These are phyloP conservation scores for Fusarium sacchari DNA, from an alignment of 2,329 filamentous ascomycete genomes.

Conservation along the genomic window DNA sequence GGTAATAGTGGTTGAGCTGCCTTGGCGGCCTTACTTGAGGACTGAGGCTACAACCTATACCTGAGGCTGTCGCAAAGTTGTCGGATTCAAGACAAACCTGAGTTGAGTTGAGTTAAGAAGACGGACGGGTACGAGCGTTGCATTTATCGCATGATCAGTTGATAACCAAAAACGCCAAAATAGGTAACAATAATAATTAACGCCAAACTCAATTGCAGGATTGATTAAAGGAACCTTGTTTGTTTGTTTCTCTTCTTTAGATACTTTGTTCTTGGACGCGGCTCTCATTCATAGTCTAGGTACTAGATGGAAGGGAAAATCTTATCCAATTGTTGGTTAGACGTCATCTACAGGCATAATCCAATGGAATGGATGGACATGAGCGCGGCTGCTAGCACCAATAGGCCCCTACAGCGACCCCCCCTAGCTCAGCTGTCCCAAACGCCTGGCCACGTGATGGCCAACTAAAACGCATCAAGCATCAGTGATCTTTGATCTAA, in stretches of 20 bases:
- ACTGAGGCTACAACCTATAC: neutral
- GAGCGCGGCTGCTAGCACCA: conserved; percentile 31
- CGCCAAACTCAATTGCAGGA: neutral
- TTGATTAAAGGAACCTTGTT: neutral
- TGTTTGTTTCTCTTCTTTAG: neutral
- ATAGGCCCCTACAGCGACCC: conserved; percentile 6
- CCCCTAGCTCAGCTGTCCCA: neutral
- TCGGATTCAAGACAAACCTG: conserved; percentile 13
- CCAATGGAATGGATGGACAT: conserved; percentile 1
- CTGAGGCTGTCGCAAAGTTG: conserved; percentile 2
- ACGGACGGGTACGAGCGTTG: conserved; percentile 4
- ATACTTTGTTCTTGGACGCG: neutral
- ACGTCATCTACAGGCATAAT: conserved; percentile 31
- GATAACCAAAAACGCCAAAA: neutral
- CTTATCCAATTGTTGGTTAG: neutral
- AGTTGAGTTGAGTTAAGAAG: neutral
- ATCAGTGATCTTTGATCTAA: conserved; percentile 7
- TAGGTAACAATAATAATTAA: neutral
- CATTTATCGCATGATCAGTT: neutral
- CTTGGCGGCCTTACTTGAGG: neutral
- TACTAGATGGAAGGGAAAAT: neutral
- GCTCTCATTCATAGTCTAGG: neutral
- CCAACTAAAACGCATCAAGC: neutral
- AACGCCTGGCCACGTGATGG: conserved; percentile 42
- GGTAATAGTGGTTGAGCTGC: neutral